Evolutionary conservation across 2,329 filamentous ascomycete genomes (phyloP).

Genomic region (Exophiala spinifera): DNA sequence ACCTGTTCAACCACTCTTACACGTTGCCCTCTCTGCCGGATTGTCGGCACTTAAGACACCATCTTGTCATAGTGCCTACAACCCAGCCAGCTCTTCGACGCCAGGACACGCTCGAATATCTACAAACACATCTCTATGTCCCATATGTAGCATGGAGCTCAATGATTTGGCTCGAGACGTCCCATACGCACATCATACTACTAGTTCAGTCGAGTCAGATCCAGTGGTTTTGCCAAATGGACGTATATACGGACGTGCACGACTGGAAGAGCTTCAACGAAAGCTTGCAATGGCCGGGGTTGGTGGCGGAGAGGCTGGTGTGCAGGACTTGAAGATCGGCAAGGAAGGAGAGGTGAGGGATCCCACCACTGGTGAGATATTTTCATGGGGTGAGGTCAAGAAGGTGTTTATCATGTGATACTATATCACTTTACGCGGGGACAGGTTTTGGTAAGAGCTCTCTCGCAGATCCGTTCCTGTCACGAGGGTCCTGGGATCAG

Average conservation of each 20-base stretch:
- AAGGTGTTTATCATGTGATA: conserved; percentile 85
- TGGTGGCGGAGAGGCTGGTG: conserved; percentile 5
- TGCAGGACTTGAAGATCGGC: conserved; percentile 20
- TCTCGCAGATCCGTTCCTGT: too few species aligned
- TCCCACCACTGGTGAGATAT: conserved; percentile 70
- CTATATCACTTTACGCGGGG: too few species aligned
- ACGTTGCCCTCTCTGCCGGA: conserved; percentile 85
- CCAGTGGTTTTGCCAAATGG: conserved; percentile 83
- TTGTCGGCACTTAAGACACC: conserved; percentile 95
- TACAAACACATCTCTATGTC: conserved; percentile 68
- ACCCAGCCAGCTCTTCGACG: conserved; percentile 50
- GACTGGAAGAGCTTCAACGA: conserved; percentile 71
- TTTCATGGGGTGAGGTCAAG: conserved; percentile 60
- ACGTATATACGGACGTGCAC: conserved; percentile 74
- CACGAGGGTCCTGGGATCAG: too few species aligned
- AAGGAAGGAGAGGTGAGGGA: conserved; percentile 67
- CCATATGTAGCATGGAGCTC: conserved; percentile 92
- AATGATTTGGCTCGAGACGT: conserved; percentile 86
- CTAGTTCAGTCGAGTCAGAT: conserved; percentile 87
- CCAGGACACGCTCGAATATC: conserved; percentile 49
- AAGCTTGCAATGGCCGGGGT: conserved; percentile 55
- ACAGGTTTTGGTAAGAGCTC: too few species aligned
- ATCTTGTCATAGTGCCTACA: conserved; percentile 71
- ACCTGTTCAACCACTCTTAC: conserved; percentile 76
- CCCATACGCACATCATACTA: conserved; percentile 91